phyloP scores from a whole-genome alignment of 148 eudicot genomes.

The Rheum nobile region DNA sequence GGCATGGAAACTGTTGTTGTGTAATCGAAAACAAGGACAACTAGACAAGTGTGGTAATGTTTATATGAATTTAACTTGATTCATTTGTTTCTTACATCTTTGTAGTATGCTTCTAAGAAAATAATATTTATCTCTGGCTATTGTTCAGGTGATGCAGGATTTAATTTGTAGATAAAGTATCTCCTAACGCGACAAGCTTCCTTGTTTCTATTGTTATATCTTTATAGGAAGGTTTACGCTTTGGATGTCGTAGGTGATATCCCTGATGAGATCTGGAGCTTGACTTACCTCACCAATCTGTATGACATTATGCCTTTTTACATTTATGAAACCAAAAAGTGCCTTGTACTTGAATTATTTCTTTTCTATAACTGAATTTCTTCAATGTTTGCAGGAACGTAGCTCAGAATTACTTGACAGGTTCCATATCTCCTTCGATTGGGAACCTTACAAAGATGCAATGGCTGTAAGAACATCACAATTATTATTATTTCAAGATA shows the following conservation, averaged over 20 bases:
- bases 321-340: neutral
- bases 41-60: too few relatives aligned
- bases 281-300: slow-evolving; percentile 11
- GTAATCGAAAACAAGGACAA: too few relatives aligned
- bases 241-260: slow-evolving; percentile 5
- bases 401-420: slow-evolving; percentile 54
- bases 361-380: neutral
- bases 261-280: slow-evolving; percentile 14
- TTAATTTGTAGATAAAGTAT: too few relatives aligned
- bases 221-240: slow-evolving; percentile 9
- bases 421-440: slow-evolving; percentile 53
- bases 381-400: slow-evolving; percentile 29
- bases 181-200: too few relatives aligned
- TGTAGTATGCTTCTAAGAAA: too few relatives aligned
- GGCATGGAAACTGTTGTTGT: too few relatives aligned
- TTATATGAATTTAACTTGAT: too few relatives aligned
- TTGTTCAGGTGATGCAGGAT: too few relatives aligned
- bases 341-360: neutral
- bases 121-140: too few relatives aligned
- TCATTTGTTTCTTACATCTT: too few relatives aligned
- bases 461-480: slow-evolving; percentile 28
- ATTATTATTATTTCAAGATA: neutral
- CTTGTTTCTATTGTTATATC: neutral
- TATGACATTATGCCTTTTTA: neutral
- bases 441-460: slow-evolving; percentile 62